These are phyloP conservation scores for Stipa capillata DNA, from an alignment of 176 grass and related monocot species.

Conservation along the genomic window DNA sequence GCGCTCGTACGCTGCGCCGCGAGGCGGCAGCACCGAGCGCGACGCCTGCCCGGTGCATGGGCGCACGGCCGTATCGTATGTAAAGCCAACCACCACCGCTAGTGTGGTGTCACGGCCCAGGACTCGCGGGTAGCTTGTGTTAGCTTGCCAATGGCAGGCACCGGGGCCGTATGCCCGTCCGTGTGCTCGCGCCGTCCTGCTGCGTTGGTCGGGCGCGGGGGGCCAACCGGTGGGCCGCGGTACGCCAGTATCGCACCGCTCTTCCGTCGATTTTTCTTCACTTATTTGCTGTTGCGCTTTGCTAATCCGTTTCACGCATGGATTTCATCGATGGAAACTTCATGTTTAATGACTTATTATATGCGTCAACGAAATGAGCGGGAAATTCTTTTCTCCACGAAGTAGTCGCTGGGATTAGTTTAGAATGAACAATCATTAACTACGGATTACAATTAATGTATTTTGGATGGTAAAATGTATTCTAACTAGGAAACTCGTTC, in stretches of 20 bases:
- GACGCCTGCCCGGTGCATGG: no score
- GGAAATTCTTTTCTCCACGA: no score
- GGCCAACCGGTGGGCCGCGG: background rate
- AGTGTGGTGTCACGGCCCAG: no score
- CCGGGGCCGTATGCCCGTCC: background rate
- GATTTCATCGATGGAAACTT: background rate
- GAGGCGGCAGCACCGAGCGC: background rate
- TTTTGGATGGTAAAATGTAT: no score
- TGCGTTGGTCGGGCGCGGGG: no score
- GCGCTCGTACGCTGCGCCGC: background rate
- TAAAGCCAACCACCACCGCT: no score
- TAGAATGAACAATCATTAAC: background rate
- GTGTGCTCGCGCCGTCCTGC: background rate
- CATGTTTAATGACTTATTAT: background rate
- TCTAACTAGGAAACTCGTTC: no score
- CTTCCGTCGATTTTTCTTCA: background rate
- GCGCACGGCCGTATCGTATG: no score
- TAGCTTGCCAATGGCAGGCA: no score
- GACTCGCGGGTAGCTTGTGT: no score
- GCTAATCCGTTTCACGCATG: background rate
- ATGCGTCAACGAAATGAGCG: no score
- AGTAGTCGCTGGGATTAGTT: background rate
- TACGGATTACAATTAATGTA: no score
- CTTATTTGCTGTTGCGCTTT: background rate
- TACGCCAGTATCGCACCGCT: background rate